Percentiles rank a stretch among this genome's conserved stretches.
Evolutionary conservation across 352 stramenopile genomes (phyloP).

Genomic region (Chrysophaeum taylorii): DNA sequence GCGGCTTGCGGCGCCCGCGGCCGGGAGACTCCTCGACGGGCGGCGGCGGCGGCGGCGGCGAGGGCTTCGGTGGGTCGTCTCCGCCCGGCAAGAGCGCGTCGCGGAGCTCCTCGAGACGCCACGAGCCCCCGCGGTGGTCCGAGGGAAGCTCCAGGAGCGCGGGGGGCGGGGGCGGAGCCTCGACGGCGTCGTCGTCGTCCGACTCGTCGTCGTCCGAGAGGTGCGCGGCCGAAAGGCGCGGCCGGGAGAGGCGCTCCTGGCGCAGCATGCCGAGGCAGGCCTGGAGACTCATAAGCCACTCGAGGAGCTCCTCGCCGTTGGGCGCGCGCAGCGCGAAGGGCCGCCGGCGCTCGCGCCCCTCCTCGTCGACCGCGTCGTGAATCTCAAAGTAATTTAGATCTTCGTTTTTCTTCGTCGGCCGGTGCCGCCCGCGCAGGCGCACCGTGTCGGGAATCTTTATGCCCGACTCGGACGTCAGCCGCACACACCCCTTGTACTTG

Average conservation of each 20-base stretch:
- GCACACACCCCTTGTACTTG: not conserved
- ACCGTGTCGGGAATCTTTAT: not conserved
- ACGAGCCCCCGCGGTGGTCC: no score
- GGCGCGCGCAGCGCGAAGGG: not conserved
- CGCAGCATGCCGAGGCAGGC: not conserved
- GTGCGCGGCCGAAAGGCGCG: not conserved
- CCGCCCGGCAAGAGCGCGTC: no score
- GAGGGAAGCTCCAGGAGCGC: no score
- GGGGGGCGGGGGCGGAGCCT: no score
- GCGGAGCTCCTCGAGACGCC: not conserved
- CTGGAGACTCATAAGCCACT: not conserved
- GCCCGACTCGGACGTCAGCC: not conserved
- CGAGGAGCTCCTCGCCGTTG: not conserved
- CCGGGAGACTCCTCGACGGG: not conserved
- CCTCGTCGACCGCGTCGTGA: not conserved
- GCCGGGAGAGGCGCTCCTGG: not conserved
- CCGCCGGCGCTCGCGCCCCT: not conserved
- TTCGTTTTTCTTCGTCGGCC: not conserved
- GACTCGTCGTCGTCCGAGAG: not conserved
- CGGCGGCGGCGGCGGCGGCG: not conserved
- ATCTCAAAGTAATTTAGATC: not conserved
- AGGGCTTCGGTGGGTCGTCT: no score
- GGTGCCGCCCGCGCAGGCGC: not conserved
- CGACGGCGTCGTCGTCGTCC: not conserved
- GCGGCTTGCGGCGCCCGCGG: not conserved